These are phyloP conservation scores for Yarrowia yakushimensis DNA, from an alignment of 805 yeast genomes.

Conservation along the genomic window DNA sequence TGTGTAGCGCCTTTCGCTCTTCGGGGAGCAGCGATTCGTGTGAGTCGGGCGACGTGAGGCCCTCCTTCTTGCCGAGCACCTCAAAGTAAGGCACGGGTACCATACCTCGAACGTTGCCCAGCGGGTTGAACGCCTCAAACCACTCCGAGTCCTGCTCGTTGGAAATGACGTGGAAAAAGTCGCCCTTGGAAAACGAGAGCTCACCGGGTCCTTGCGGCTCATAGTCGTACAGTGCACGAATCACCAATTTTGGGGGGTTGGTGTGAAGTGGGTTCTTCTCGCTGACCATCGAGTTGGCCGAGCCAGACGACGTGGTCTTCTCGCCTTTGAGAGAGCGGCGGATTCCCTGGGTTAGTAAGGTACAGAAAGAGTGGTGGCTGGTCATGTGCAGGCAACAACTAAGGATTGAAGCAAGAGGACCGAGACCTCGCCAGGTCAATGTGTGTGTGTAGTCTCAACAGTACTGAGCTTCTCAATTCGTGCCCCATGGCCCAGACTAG, in stretches of 20 bases:
- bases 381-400: no score
- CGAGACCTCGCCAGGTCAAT: no score
- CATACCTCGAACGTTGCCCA: constrained; percentile 70
- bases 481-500: background rate
- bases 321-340: constrained; percentile 39
- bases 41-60: background rate
- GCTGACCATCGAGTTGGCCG: constrained; percentile 28
- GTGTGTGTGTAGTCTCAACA: no score
- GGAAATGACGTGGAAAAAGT: constrained; percentile 77
- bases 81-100: constrained; percentile 86
- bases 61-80: constrained; percentile 37
- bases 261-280: constrained; percentile 35
- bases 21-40: constrained; percentile 9
- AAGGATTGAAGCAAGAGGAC: no score
- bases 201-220: constrained; percentile 78
- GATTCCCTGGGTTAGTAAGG: constrained; percentile 33
- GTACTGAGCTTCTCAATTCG: no score
- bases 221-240: constrained; percentile 76
- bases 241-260: constrained; percentile 71
- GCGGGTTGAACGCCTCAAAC: constrained; percentile 88
- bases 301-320: constrained; percentile 32
- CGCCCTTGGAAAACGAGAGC: constrained; percentile 73
- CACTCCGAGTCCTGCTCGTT: constrained; percentile 59
- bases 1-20: constrained; percentile 24
- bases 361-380: background rate